phyloP scores from a whole-genome alignment of 116 monocot genomes.

The Trichopus zeylanicus region DNA sequence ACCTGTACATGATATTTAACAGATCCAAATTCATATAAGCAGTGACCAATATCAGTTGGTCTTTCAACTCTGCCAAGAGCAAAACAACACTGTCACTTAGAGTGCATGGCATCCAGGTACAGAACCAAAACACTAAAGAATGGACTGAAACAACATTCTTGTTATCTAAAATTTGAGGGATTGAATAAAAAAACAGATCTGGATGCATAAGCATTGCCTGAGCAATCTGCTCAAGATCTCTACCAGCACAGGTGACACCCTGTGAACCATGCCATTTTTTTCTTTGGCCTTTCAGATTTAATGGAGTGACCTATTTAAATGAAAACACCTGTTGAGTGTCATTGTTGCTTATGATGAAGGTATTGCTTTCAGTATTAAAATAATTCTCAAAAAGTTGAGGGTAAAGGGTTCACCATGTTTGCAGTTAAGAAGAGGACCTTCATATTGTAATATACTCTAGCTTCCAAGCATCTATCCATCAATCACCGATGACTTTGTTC shows the following conservation, averaged over 20 bases:
- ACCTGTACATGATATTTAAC: constrained; percentile 67
- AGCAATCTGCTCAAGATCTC: constrained; percentile 48
- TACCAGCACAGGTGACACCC: constrained; percentile 40
- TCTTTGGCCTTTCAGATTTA: constrained; percentile 1
- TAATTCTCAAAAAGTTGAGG: not conserved
- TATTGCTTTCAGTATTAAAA: not conserved
- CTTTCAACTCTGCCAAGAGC: constrained; percentile 24
- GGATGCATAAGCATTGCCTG: too few species aligned
- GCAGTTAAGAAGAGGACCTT: too few species aligned
- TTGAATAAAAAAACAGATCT: too few species aligned
- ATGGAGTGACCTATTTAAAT: constrained; percentile 5
- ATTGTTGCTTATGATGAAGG: constrained; percentile 13
- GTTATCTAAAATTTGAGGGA: too few species aligned
- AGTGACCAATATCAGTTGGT: constrained; percentile 40
- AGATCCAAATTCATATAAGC: constrained; percentile 58
- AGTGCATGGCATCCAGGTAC: too few species aligned
- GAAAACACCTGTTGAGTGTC: not conserved
- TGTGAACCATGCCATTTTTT: constrained; percentile 42
- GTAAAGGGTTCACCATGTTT: not conserved
- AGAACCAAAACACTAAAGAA: too few species aligned
- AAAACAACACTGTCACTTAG: too few species aligned
- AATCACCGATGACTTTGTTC: constrained; percentile 22
- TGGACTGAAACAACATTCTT: too few species aligned
- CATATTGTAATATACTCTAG: not conserved
- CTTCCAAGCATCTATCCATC: constrained; percentile 22